phyloP scores from a whole-genome alignment of 495 filamentous ascomycete species.

The Filosporella fistucella region DNA sequence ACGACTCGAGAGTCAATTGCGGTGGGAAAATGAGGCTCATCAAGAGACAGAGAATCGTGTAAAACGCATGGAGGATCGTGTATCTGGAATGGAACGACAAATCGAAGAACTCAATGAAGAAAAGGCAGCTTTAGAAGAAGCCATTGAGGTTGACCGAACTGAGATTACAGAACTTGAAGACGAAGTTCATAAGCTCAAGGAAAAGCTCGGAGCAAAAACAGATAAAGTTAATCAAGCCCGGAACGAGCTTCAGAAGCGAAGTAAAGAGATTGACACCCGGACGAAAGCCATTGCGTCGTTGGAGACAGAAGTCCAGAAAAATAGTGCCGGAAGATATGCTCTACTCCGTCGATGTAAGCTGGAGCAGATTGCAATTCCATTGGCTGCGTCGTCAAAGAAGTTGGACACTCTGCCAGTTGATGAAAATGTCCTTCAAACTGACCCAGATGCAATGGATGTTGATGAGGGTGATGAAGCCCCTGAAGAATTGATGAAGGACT shows the following conservation, averaged over 20 bases:
- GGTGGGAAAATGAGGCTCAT: conserved; percentile 54
- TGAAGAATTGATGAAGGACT: conserved; percentile 59
- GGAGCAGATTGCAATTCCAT: conserved; percentile 83
- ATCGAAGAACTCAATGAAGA: conserved; percentile 67
- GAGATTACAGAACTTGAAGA: conserved; percentile 74
- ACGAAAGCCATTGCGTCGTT: conserved; percentile 70
- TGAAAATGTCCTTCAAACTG: conserved; percentile 61
- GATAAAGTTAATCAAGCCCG: conserved; percentile 80
- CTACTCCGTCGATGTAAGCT: conserved; percentile 87
- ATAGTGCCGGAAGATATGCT: conserved; percentile 75
- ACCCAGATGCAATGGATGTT: conserved; percentile 85
- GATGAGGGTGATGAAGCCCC: conserved; percentile 51
- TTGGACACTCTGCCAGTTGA: conserved; percentile 79
- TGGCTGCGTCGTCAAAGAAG: conserved; percentile 63
- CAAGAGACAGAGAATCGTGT: conserved; percentile 48
- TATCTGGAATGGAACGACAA: conserved; percentile 57
- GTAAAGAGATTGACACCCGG: conserved; percentile 73
- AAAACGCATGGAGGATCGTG: conserved; percentile 56
- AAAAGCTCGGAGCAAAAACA: conserved; percentile 58
- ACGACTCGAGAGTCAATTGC: conserved; percentile 71
- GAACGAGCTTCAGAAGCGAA: conserved; percentile 77
- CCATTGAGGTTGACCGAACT: conserved; percentile 65
- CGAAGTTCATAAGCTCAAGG: conserved; percentile 60
- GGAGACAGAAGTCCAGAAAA: conserved; percentile 79
- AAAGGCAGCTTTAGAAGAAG: conserved; percentile 68